Percentiles rank a stretch among this genome's conserved stretches.
Conservation (phyloP, 2,329 filamentous ascomycete genomes). For the Microdochium nivale region DNA sequence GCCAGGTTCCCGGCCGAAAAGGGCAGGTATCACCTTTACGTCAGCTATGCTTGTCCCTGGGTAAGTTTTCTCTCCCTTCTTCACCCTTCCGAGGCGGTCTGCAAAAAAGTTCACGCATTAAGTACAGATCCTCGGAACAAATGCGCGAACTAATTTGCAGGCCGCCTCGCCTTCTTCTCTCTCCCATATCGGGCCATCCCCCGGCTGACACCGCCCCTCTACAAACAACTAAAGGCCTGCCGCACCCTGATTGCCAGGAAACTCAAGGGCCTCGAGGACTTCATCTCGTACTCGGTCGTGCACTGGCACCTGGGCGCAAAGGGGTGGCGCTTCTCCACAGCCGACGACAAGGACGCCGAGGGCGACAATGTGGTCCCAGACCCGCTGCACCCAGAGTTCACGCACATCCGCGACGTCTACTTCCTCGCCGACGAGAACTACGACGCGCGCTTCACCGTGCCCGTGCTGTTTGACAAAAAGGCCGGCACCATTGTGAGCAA, state of each 20-base stretch:
- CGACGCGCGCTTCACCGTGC: slow-evolving; percentile 75
- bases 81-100: no score
- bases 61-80: slow-evolving; percentile 23
- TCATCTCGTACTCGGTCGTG: slow-evolving; percentile 72
- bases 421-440: slow-evolving; percentile 67
- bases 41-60: slow-evolving; percentile 93
- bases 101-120: no score
- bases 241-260: slow-evolving; percentile 80
- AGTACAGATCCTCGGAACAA: no score
- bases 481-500: slow-evolving; percentile 75
- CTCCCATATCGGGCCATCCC: no score
- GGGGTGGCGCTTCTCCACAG: slow-evolving; percentile 74
- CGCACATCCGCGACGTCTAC: slow-evolving; percentile 70
- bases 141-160: no score
- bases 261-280: slow-evolving; percentile 84
- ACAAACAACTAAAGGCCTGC: slow-evolving; percentile 47
- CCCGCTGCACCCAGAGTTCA: slow-evolving; percentile 60
- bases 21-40: slow-evolving; percentile 87
- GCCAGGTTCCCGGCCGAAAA: slow-evolving; percentile 79
- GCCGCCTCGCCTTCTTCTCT: no score
- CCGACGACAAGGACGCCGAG: slow-evolving; percentile 44
- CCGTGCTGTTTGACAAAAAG: slow-evolving; percentile 76
- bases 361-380: slow-evolving; percentile 58
- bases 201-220: no score
- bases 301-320: slow-evolving; percentile 77